A percentile compares a stretch with the other conserved stretches of the same genome.
These are phyloP conservation scores for Mycotypha africana DNA, from an alignment of 371 early-diverging fungal genomes.

Conservation along the genomic window DNA sequence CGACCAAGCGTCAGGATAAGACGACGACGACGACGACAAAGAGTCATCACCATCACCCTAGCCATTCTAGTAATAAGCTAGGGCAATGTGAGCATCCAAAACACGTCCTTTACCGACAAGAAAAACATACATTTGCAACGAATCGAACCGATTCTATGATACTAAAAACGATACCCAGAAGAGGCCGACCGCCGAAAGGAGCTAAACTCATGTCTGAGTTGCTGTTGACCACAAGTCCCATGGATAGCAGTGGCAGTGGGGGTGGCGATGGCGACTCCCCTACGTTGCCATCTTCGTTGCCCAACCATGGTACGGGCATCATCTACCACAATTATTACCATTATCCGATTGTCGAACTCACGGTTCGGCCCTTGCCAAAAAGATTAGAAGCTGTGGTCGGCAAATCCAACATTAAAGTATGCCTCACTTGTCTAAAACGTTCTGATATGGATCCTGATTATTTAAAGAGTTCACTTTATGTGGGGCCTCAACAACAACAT, in stretches of 20 bases:
- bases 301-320: too few species aligned
- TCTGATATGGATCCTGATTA: slow-evolving; percentile 35
- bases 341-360: slow-evolving; percentile 19
- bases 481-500: slow-evolving; percentile 27
- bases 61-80: too few species aligned
- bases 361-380: slow-evolving; percentile 34
- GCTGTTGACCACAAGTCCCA: too few species aligned
- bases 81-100: slow-evolving; percentile 24
- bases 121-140: slow-evolving; percentile 5
- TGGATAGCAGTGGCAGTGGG: too few species aligned
- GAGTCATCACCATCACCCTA: background rate
- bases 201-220: too few species aligned
- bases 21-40: background rate
- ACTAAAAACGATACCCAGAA: too few species aligned
- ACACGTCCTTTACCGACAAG: slow-evolving; percentile 15
- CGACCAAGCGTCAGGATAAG: too few species aligned
- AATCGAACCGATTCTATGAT: background rate
- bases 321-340: too few species aligned
- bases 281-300: too few species aligned
- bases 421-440: slow-evolving; percentile 38
- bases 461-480: slow-evolving; percentile 14
- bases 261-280: too few species aligned
- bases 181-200: slow-evolving; percentile 42
- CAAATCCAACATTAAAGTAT: slow-evolving; percentile 23
- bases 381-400: slow-evolving; percentile 36